Percentiles rank a stretch among this genome's conserved stretches.
Conservation (phyloP, 768 basidiomycete species). For the Leucocoprinus sp. region DNA sequence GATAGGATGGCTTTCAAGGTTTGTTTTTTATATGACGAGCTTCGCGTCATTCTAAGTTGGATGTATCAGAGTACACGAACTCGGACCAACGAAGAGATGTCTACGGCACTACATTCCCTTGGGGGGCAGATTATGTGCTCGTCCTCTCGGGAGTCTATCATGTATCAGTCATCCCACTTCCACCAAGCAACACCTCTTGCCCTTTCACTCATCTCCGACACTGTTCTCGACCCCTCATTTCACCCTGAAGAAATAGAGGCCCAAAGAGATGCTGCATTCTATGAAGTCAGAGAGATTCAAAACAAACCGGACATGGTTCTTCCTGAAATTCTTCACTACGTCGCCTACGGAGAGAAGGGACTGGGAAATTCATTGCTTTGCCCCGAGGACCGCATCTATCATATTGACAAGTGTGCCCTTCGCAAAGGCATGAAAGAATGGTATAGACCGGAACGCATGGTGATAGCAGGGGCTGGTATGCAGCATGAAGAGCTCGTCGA, state of each 20-base stretch:
- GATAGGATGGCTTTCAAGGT: conserved; percentile 98
- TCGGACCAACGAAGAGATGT: conserved; percentile 72
- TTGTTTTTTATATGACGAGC: conserved; percentile 11
- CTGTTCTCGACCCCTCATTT: conserved; percentile 73
- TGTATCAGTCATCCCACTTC: conserved; percentile 97
- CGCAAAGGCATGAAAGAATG: conserved; percentile 63
- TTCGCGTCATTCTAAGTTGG: not conserved
- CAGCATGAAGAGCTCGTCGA: conserved; percentile 84
- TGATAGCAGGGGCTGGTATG: conserved; percentile 91
- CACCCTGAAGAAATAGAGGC: conserved; percentile 69
- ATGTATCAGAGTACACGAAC: conserved; percentile 58
- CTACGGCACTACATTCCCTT: conserved; percentile 67
- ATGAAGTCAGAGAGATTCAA: conserved; percentile 83
- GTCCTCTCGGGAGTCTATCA: conserved; percentile 87
- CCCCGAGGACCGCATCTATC: conserved; percentile 71
- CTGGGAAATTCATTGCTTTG: conserved; percentile 91
- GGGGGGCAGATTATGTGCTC: conserved; percentile 92
- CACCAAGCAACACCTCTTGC: conserved; percentile 75
- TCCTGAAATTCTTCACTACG: conserved; percentile 81
- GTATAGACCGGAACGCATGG: conserved; percentile 93
- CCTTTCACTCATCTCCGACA: conserved; percentile 85
- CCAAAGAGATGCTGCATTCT: conserved; percentile 81
- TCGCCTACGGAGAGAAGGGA: conserved; percentile 71
- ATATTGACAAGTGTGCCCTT: conserved; percentile 55
- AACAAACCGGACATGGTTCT: conserved; percentile 90